Evolutionary conservation across 2,329 filamentous ascomycete species (phyloP), one percentile per base, ranked within the genome.

Genomic region (Calcarisporium arbuscula): DNA sequence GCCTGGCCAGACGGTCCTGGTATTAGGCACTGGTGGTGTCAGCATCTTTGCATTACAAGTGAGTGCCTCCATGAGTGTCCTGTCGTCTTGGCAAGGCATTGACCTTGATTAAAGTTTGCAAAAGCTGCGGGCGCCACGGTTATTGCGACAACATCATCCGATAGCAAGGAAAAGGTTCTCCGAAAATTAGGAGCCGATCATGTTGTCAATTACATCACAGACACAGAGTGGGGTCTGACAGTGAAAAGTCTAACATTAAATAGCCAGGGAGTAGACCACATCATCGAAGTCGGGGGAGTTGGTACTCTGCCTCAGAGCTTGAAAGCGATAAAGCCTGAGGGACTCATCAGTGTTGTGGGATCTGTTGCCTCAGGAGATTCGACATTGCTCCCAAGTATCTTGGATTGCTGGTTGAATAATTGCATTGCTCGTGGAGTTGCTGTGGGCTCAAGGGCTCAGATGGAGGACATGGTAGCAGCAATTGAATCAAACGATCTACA

Each of bases 281-380:
- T 69, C n/a, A 38, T 71, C 8, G 66, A 70, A 26, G 56, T 68
- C 5, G 64, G 55, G 1, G 66, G 65, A 0, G 47, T 57, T 2
- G 44, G 40, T 1, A 61, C 62, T 1, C 46, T 70, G 45, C 48
- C 47, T 18, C 62, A 70, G 44, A 61, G 53, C 19, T 46, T 64
- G 4, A 54, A 56, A 7, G 57, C 57, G 12, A 46, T 67, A 4
- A 62, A 54, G 36, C 44, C 62, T 5, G 64, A 66, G 27, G 66
- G 64, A 0, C 45, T 62, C 2, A 60, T 70, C 23, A 50, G 42
- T 12, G 48, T 65, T 7, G 56, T 65, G 19, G 47, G 47, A 2
- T 45, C 59, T 28, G 34, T 41, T n/a, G 44, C 35, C 5, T n/a
- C n/a, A n/a, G n/a, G n/a, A n/a, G 26, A 25, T 3, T 37, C 35